A percentile compares a stretch with the other conserved stretches of the same genome.
These are phyloP conservation scores for Nemania sp. DNA, from an alignment of 2,329 filamentous ascomycete species.

Conservation along the genomic window DNA sequence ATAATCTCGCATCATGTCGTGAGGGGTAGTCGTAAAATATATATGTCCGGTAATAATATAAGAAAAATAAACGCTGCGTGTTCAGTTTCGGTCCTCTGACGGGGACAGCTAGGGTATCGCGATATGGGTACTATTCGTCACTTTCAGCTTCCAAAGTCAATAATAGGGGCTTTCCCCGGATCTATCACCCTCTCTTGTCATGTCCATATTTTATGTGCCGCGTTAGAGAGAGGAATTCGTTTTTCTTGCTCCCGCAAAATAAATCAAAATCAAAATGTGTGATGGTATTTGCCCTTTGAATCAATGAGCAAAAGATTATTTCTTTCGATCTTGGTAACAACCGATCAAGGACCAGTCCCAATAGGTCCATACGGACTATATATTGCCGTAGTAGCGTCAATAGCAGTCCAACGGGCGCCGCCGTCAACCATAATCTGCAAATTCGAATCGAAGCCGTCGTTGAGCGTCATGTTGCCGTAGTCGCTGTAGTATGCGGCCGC, in stretches of 20 bases:
- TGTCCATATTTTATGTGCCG: background rate
- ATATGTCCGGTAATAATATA: background rate
- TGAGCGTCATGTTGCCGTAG: conserved; percentile 47
- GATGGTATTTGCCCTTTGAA: background rate
- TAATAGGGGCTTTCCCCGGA: background rate
- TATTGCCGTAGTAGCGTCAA: conserved; percentile 44
- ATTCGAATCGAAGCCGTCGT: conserved; percentile 62
- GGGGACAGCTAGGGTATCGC: background rate
- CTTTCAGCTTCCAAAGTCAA: background rate
- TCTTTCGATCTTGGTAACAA: background rate
- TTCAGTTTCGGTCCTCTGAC: background rate
- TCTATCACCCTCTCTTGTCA: background rate
- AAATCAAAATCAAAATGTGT: background rate
- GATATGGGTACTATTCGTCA: background rate
- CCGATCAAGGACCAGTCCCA: conserved; percentile 29
- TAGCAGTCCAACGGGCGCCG: conserved; percentile 46
- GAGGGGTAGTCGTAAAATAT: background rate
- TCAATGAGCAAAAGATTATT: background rate
- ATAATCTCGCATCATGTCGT: background rate
- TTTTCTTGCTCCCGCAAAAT: background rate
- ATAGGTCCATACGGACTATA: conserved; percentile 45
- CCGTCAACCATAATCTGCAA: conserved; percentile 60
- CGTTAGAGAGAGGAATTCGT: background rate
- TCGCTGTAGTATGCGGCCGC: conserved; percentile 45
- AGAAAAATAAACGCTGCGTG: background rate